These are phyloP conservation scores for Astrothelium macrocarpum DNA, from an alignment of 495 filamentous ascomycete genomes.

Conservation along the genomic window DNA sequence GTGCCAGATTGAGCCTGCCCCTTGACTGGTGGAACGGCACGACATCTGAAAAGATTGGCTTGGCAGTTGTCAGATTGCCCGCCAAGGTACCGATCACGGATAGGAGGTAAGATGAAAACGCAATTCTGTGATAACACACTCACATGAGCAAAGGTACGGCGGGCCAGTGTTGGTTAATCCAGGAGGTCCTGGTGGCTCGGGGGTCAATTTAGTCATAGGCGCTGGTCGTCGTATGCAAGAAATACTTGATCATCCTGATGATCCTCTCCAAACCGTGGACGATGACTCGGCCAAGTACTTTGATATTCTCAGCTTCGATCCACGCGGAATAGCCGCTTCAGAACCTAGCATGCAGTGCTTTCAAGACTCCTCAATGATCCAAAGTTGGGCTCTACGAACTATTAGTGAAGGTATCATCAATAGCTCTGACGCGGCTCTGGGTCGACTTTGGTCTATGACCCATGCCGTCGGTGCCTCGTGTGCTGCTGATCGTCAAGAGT, in stretches of 20 bases:
- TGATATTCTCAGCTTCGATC: constrained; percentile 49
- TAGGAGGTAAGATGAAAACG: constrained; percentile 19
- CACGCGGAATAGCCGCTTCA: constrained; percentile 31
- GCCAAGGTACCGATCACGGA: constrained; percentile 34
- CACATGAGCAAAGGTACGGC: constrained; percentile 18
- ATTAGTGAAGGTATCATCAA: constrained; percentile 26
- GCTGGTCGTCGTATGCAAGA: constrained; percentile 25
- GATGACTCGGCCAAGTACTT: constrained; percentile 32
- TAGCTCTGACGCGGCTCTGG: constrained; percentile 31
- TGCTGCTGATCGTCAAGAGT: constrained; percentile 15
- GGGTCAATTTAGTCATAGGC: constrained; percentile 22
- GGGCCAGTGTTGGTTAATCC: constrained; percentile 36
- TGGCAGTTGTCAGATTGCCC: constrained; percentile 32
- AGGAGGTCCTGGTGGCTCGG: constrained; percentile 40
- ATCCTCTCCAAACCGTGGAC: constrained; percentile 9
- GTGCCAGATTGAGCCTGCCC: constrained; percentile 33
- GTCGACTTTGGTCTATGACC: constrained; percentile 29
- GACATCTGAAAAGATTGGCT: constrained; percentile 22
- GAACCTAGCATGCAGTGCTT: constrained; percentile 41
- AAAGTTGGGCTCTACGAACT: constrained; percentile 27
- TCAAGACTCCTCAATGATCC: background rate
- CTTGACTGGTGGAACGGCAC: constrained; percentile 37
- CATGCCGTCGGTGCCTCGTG: constrained; percentile 29
- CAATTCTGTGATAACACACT: background rate
- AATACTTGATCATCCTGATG: constrained; percentile 29